Percentiles rank a stretch among this genome's conserved stretches.
Evolutionary conservation across 441 rosid genomes (phyloP).

Genomic region (Erysimum cheiri): DNA sequence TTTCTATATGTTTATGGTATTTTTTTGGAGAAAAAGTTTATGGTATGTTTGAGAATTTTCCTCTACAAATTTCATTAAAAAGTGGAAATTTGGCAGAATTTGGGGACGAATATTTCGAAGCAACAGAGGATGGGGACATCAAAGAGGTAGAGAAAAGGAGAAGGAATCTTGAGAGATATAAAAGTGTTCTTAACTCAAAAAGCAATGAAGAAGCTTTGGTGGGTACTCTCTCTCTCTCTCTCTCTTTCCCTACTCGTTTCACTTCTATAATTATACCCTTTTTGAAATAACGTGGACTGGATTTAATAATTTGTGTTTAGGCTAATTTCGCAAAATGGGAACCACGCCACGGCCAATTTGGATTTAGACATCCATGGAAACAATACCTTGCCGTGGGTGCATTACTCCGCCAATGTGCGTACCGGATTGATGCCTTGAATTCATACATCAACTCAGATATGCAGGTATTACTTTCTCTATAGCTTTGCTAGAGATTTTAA

Average conservation of each 20-base stretch:
- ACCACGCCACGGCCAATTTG: constrained; percentile 71
- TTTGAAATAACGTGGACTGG: constrained; percentile 10
- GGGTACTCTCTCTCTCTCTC: constrained; percentile 19
- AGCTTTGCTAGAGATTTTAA: neutral
- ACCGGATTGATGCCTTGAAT: constrained; percentile 44
- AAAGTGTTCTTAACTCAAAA: constrained; percentile 69
- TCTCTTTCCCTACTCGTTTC: neutral
- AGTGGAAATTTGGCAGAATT: constrained; percentile 54
- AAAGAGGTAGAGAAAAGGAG: constrained; percentile 45
- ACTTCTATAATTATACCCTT: constrained; percentile 6
- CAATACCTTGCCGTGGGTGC: constrained; percentile 62
- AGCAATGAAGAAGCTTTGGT: constrained; percentile 73
- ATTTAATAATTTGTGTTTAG: constrained; percentile 48
- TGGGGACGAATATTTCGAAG: constrained; percentile 61
- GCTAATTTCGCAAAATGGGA: constrained; percentile 86
- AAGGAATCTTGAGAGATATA: constrained; percentile 53
- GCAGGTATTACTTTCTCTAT: constrained; percentile 32
- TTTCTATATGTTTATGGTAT: neutral
- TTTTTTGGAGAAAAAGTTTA: neutral
- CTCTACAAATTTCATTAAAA: neutral
- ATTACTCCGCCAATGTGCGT: constrained; percentile 46
- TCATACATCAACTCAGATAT: constrained; percentile 51
- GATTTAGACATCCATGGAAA: constrained; percentile 81
- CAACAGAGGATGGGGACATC: constrained; percentile 40
- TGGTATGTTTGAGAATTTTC: neutral